These are phyloP conservation scores for Cardamine occulta DNA, from an alignment of 345 rosid species.

Conservation along the genomic window DNA sequence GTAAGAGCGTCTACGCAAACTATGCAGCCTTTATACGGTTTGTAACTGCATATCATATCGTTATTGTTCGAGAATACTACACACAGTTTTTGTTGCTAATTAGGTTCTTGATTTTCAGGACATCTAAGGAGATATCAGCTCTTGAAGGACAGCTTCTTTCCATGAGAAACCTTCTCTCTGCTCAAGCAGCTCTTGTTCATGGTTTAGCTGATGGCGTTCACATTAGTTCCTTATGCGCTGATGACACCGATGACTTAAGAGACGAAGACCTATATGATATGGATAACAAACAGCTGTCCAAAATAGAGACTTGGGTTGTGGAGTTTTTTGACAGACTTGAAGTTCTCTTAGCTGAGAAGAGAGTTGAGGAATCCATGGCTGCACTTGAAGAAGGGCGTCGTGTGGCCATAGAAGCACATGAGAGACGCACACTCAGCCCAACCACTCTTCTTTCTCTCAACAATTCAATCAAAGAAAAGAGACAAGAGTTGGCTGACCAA, in stretches of 20 bases:
- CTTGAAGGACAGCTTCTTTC: constrained; percentile 92
- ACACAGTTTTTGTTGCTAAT: constrained; percentile 6
- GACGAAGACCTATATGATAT: constrained; percentile 49
- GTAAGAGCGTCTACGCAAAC: constrained; percentile 89
- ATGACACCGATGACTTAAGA: constrained; percentile 51
- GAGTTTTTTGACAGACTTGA: constrained; percentile 74
- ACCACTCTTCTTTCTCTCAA: constrained; percentile 49
- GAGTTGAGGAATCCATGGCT: constrained; percentile 79
- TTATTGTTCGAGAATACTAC: too few relatives aligned
- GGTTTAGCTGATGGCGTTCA: constrained; percentile 69
- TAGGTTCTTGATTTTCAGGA: constrained; percentile 48
- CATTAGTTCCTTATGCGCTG: constrained; percentile 57
- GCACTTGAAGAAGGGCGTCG: constrained; percentile 74
- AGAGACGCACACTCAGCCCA: constrained; percentile 50
- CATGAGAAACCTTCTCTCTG: constrained; percentile 79
- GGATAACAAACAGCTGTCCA: constrained; percentile 55
- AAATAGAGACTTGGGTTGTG: constrained; percentile 62
- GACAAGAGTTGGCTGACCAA: constrained; percentile 75
- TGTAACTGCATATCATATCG: not conserved
- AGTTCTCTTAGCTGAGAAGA: constrained; percentile 80
- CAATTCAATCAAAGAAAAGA: constrained; percentile 58
- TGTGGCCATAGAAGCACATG: constrained; percentile 51
- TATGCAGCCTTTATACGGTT: constrained; percentile 84
- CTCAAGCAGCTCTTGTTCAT: constrained; percentile 82
- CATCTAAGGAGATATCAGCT: constrained; percentile 83